Evolutionary conservation across 1,284 basidiomycete species (phyloP), one percentile per base, ranked within the genome.

Genomic region (Afroboletus lepidellus): DNA sequence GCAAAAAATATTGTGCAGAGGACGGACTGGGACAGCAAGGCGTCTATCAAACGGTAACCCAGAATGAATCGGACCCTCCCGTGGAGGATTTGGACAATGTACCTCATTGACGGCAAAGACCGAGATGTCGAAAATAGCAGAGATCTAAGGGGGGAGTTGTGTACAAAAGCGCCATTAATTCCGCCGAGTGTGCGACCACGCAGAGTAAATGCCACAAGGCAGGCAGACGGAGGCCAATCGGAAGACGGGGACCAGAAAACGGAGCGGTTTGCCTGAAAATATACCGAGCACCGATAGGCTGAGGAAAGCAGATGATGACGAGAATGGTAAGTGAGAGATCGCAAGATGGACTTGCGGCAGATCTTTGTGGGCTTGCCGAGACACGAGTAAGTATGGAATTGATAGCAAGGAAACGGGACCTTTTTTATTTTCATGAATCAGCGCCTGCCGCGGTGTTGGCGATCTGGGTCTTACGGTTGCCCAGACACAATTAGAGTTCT

Each of bases 271-370:
- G 60, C 57, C 60, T 65, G 56, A 58, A 59, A 63, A 69, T 67
- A 65, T 57, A 56, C 60, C 60, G 61, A 60, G 58, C 55, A 70
- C 68, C 64, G 74, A 76, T 72, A 74, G 70, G 72, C 52, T 62
- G 62, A 67, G 55, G 62, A 65, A 62, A 62, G 51, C 46, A 57
- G 50, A 47, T 39, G 41, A 39, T 62, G 56, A 71, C 67, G 55
- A 67, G 67, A 74, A 72, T 66, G 61, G 62, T 27, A 55, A 59
- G 52, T 34, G 34, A 24, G 41, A 57, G 62, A 60, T 66, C 65
- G 50, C 29, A 46, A 41, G 46, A 41, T 39, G 50, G 20, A 39
- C 46, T 46, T 11, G 51, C 37, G 45, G 55, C 50, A 63, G 64
- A 68, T 69, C 67, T 60, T 49, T 69, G 55, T 47, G 55, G 30